Base-by-base conservation (phyloP, 1,284 basidiomycete species). In the Cutaneotrichosporon mucoides region DNA sequence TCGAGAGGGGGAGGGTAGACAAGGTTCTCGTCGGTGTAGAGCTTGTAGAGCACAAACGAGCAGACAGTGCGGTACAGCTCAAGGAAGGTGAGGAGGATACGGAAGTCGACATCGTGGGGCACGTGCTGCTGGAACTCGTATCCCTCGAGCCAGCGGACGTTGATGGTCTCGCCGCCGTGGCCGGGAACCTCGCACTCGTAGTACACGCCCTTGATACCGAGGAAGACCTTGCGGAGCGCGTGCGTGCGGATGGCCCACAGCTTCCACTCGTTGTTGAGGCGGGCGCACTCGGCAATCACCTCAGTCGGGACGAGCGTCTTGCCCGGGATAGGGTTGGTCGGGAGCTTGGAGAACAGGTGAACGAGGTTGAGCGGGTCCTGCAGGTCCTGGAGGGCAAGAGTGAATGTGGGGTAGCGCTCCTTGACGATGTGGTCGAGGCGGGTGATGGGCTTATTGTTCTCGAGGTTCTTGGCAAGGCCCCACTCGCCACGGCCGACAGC, bases 131-230 rank as follows among this genome's bases (percentile, higher is more conserved):
- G 95, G 78, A 99, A 99, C 73, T 93, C 90, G 79, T 97, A 99
- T 1, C 95, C 94, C 24, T 98, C 92, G 35, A 99, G 85, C 96
- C 96, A 99, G 52, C 93, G 94, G 43, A 82, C 77, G 36, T 59
- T 68, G 53, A 97, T 84, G 37, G 84, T 87, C 79, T 99, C 91
- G 66, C 92, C 94, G 81, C 90, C 86, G 52, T 73, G 71, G 11
- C 73, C 72, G 6, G 76, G 76, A 36, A 98, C 84, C 73, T 96
- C 91, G 11, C 92, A 93, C 79, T 99, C 95, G 79, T 96, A 98
- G 79, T 99, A 99, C 60, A 99, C 86, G 49, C 96, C 96, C 80
- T 99, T 99, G 79, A 99, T 97, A 53, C 92, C 95, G 59, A 99
- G 83, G 81, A 99, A 99, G 37, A 89, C 86, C 79, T 97, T 97